phyloP scores from a whole-genome alignment of 2,329 filamentous ascomycete genomes.

The Diaporthe aspalathi region DNA sequence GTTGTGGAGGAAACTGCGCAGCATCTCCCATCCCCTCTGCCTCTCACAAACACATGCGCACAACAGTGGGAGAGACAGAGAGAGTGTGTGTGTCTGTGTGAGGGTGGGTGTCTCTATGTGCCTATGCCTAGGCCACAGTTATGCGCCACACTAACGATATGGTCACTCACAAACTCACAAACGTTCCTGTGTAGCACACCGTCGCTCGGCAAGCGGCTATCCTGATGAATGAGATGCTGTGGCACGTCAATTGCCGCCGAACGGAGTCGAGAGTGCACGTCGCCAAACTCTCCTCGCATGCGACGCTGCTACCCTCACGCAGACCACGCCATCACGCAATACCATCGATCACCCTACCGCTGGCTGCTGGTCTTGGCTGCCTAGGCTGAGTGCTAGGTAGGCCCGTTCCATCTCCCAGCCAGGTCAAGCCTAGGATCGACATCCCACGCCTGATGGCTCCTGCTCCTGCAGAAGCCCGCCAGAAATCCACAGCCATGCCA shows the following conservation, averaged over 20 bases:
- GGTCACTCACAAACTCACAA: background rate
- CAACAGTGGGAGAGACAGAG: too few relatives aligned
- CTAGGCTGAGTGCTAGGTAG: too few relatives aligned
- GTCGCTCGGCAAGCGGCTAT: slow-evolving; percentile 14
- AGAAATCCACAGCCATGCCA: slow-evolving; percentile 20
- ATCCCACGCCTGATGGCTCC: slow-evolving; percentile 24
- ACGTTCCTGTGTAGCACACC: background rate
- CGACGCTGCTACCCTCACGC: background rate
- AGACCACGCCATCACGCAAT: slow-evolving; percentile 1
- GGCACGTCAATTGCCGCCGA: slow-evolving; percentile 20
- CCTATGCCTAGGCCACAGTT: too few relatives aligned
- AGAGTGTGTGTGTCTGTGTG: too few relatives aligned
- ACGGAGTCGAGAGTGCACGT: background rate
- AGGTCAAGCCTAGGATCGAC: slow-evolving; percentile 18
- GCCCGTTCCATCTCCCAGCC: background rate
- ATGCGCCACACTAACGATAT: background rate
- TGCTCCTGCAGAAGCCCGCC: slow-evolving; percentile 20
- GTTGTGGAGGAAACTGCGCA: background rate
- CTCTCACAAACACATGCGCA: background rate
- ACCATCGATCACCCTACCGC: background rate
- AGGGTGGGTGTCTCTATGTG: too few relatives aligned
- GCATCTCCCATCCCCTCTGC: background rate
- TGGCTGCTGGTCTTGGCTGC: slow-evolving; percentile 12
- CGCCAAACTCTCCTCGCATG: too few relatives aligned
- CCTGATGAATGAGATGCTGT: background rate